These are phyloP conservation scores for Fusarium duplospermum DNA, from an alignment of 2,329 filamentous ascomycete species.

Conservation along the genomic window DNA sequence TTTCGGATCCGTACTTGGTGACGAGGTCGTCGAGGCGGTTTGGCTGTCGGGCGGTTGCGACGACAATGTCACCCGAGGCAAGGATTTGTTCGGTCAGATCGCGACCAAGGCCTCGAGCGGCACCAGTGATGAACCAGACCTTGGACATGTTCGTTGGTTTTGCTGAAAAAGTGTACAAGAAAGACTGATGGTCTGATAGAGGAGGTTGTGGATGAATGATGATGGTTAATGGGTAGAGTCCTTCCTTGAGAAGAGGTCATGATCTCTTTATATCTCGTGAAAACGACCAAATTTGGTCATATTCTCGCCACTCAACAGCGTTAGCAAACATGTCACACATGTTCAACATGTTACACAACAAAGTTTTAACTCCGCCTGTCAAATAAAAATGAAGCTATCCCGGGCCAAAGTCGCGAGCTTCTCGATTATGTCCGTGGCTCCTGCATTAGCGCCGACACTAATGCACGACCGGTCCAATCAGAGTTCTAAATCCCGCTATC, in stretches of 20 bases:
- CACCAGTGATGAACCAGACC: conserved; percentile 62
- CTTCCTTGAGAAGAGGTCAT: background rate
- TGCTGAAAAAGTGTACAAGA: background rate
- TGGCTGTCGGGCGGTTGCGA: conserved; percentile 58
- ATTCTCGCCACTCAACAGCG: background rate
- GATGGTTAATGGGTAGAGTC: background rate
- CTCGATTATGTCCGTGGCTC: background rate
- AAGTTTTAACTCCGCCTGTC: background rate
- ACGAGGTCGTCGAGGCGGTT: conserved; percentile 49
- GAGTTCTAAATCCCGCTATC: background rate
- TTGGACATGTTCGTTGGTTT: conserved; percentile 38
- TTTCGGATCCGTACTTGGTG: conserved; percentile 53
- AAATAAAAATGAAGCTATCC: background rate
- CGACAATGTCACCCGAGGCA: conserved; percentile 53
- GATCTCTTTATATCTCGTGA: background rate
- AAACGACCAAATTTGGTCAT: background rate
- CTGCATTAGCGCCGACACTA: background rate
- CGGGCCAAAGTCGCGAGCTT: background rate
- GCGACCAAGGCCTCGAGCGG: conserved; percentile 60
- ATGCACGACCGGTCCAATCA: background rate
- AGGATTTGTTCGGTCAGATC: conserved; percentile 55
- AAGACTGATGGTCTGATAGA: background rate
- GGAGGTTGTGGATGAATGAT: too few relatives aligned
- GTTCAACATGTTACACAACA: background rate
- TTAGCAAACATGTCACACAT: background rate